Percentiles rank a stretch among this genome's conserved stretches.
These are phyloP conservation scores for Collybia mongolica DNA, from an alignment of 768 basidiomycete species.

Conservation along the genomic window DNA sequence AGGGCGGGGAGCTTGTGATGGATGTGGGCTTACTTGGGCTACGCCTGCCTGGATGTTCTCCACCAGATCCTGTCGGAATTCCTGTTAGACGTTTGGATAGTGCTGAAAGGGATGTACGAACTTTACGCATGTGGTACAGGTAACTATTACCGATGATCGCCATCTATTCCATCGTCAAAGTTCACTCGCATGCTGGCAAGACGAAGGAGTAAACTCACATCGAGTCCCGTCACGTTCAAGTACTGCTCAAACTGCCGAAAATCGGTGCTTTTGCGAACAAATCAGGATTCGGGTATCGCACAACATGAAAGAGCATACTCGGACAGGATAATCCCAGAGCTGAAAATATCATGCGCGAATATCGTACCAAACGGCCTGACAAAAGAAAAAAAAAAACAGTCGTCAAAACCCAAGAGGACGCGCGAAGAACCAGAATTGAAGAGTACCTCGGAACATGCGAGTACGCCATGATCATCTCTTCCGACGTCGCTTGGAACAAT, in stretches of 20 bases:
- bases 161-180: conserved; percentile 55
- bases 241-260: conserved; percentile 94
- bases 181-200: neutral
- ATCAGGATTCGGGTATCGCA: conserved; percentile 6
- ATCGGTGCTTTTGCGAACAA: conserved; percentile 73
- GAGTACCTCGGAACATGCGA: conserved; percentile 73
- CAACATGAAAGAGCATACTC: conserved; percentile 54
- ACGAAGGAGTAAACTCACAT: conserved; percentile 46
- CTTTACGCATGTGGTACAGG: conserved; percentile 91
- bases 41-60: conserved; percentile 85
- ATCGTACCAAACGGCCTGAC: conserved; percentile 89
- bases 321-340: conserved; percentile 84
- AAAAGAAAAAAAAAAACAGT: too few relatives aligned
- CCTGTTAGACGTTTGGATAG: neutral
- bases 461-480: conserved; percentile 93
- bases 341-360: conserved; percentile 90
- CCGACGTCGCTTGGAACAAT: conserved; percentile 93
- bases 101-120: conserved; percentile 19
- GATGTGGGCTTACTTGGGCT: conserved; percentile 43
- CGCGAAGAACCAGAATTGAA: neutral
- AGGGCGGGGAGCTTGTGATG: conserved; percentile 1
- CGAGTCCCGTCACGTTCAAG: conserved; percentile 86
- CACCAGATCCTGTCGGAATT: conserved; percentile 57
- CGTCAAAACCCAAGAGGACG: neutral
- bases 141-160: conserved; percentile 92